Percentiles rank a stretch among this genome's conserved stretches.
These are phyloP conservation scores for Fusarium zealandicum DNA, from an alignment of 2,329 filamentous ascomycete genomes.

Conservation along the genomic window DNA sequence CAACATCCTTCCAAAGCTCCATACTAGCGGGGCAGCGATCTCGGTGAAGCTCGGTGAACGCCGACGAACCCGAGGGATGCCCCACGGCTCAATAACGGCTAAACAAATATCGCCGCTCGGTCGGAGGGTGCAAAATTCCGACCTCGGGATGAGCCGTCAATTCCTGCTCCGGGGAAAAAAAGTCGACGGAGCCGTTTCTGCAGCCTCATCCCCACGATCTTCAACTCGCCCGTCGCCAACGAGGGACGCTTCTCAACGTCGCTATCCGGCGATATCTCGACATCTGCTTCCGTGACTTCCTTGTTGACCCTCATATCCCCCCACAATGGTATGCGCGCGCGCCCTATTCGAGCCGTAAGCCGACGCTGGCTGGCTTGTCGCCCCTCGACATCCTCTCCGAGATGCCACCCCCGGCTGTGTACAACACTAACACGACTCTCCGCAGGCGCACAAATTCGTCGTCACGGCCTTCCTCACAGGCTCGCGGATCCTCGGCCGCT, in stretches of 20 bases:
- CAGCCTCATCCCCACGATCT: conserved; percentile 32
- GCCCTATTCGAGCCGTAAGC: conserved; percentile 5
- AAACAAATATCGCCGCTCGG: conserved; percentile 23
- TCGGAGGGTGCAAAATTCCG: conserved; percentile 43
- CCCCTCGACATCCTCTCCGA: conserved; percentile 13
- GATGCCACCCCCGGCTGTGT: conserved; percentile 11
- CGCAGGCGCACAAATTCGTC: conserved; percentile 86
- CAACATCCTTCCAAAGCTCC: background rate
- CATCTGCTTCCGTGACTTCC: conserved; percentile 6
- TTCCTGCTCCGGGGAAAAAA: conserved; percentile 40
- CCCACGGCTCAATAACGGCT: conserved; percentile 39
- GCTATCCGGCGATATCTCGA: conserved; percentile 28
- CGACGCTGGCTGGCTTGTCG: conserved; percentile 15
- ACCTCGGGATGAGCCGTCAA: conserved; percentile 41
- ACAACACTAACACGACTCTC: conserved; percentile 24
- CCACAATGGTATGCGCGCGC: conserved; percentile 43
- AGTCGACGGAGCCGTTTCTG: conserved; percentile 33
- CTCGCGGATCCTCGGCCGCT: conserved; percentile 88
- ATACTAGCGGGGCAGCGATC: conserved; percentile 7
- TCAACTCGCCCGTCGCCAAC: conserved; percentile 33
- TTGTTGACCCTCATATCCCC: conserved; percentile 5
- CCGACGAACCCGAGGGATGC: background rate
- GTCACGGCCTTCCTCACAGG: conserved; percentile 93
- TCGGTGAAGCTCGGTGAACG: conserved; percentile 19
- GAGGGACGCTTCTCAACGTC: conserved; percentile 37